A percentile compares a stretch with the other conserved stretches of the same genome.
Evolutionary conservation across 441 rosid species (phyloP).

Genomic region (Biscutella laevigata): DNA sequence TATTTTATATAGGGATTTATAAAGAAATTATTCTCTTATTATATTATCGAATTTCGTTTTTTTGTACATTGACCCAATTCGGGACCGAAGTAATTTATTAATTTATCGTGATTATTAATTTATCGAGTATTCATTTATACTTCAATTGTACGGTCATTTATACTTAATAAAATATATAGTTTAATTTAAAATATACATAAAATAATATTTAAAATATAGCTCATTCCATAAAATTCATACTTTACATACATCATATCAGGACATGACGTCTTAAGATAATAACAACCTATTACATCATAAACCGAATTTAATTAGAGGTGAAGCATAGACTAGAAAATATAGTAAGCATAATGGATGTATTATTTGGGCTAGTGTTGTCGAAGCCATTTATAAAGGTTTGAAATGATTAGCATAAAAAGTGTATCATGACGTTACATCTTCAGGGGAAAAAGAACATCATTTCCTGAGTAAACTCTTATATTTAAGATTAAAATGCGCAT

Average conservation of each 20-base stretch:
- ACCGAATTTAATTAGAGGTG: constrained; percentile 18
- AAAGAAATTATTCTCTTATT: too few species aligned
- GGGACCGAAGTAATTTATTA: too few species aligned
- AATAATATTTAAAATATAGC: too few species aligned
- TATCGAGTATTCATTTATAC: too few species aligned
- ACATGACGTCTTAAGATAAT: constrained; percentile 3
- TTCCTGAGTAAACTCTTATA: background rate
- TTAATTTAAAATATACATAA: too few species aligned
- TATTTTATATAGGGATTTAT: too few species aligned
- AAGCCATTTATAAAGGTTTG: constrained; percentile 18
- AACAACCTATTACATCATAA: constrained; percentile 12
- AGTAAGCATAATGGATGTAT: background rate
- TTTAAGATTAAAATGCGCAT: background rate
- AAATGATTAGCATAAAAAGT: constrained; percentile 3
- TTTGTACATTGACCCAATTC: too few species aligned
- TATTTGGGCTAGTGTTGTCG: constrained; percentile 12
- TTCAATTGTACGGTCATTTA: too few species aligned
- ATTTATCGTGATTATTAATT: too few species aligned
- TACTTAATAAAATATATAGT: too few species aligned
- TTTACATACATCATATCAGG: background rate
- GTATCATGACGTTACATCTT: constrained; percentile 18
- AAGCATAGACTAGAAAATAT: constrained; percentile 8
- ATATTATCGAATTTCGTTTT: too few species aligned
- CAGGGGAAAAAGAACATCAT: constrained; percentile 3
- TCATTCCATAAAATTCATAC: too few species aligned